Evolutionary conservation across 805 yeast genomes (phyloP).

Genomic region (Metschnikowia gelsemii): DNA sequence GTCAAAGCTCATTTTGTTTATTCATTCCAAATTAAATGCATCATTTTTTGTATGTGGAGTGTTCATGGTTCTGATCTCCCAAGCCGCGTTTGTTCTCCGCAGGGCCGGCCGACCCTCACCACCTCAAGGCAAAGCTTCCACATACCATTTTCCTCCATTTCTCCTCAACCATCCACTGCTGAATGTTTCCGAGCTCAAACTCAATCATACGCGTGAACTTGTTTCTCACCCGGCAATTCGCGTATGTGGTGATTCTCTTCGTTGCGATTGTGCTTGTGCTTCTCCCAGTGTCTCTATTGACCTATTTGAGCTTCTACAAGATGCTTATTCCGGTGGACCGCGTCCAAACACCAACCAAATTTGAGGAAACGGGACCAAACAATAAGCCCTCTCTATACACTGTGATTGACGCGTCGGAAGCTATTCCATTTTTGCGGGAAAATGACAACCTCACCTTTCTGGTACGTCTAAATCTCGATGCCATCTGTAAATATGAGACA

Average conservation of each 20-base stretch:
- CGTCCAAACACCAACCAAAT: conserved; percentile 15
- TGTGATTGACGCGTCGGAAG: conserved; percentile 3
- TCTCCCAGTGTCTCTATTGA: conserved; percentile 35
- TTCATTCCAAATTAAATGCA: neutral
- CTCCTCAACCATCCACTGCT: neutral
- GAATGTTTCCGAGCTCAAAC: conserved; percentile 5
- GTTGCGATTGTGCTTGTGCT: conserved; percentile 29
- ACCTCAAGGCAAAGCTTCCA: no score
- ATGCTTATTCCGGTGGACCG: conserved; percentile 32
- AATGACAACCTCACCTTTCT: conserved; percentile 15
- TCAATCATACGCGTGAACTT: conserved; percentile 8
- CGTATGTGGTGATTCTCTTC: conserved; percentile 15
- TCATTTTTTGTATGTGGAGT: neutral
- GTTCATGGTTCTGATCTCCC: no score
- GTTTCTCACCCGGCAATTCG: conserved; percentile 19
- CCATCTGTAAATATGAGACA: conserved; percentile 26
- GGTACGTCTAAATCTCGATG: conserved; percentile 23
- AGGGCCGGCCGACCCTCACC: no score
- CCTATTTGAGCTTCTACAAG: conserved; percentile 37
- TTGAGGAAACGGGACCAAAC: conserved; percentile 3
- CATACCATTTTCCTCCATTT: no score
- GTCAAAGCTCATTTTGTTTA: neutral
- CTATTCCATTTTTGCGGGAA: conserved; percentile 13
- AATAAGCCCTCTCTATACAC: conserved; percentile 4
- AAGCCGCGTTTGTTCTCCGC: no score